These are phyloP conservation scores for Suhomyces bolitotheri DNA, from an alignment of 1,139 yeast species.

Conservation along the genomic window DNA sequence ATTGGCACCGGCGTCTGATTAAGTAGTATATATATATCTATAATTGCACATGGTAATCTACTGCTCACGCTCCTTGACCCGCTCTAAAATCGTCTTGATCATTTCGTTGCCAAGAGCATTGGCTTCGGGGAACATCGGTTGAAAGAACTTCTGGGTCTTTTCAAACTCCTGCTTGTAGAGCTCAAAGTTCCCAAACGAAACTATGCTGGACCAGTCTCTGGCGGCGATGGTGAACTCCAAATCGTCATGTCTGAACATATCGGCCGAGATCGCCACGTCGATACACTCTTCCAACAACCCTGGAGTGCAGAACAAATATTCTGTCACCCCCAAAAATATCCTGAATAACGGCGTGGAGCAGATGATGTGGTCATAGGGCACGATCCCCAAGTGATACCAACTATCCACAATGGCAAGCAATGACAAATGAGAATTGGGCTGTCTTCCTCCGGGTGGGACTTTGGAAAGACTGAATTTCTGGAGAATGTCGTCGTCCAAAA, in stretches of 20 bases:
- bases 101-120: conserved; percentile 90
- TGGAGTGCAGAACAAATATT: conserved; percentile 83
- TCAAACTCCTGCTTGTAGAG: conserved; percentile 74
- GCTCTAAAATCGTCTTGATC: conserved; percentile 77
- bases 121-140: conserved; percentile 87
- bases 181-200: conserved; percentile 72
- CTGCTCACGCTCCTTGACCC: conserved; percentile 46
- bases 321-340: conserved; percentile 91
- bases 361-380: conserved; percentile 94
- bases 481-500: conserved; percentile 77
- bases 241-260: conserved; percentile 81
- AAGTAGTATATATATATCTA: conserved; percentile 3
- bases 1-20: no score
- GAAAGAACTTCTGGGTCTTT: conserved; percentile 74
- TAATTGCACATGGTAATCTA: conserved; percentile 5
- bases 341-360: conserved; percentile 93
- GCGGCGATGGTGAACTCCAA: conserved; percentile 83
- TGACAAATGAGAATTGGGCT: conserved; percentile 87
- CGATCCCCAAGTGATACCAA: conserved; percentile 81
- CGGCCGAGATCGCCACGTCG: conserved; percentile 64
- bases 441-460: conserved; percentile 63
- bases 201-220: conserved; percentile 81
- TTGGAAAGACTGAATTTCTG: conserved; percentile 79
- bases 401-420: conserved; percentile 89
- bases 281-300: conserved; percentile 78